These are phyloP conservation scores for Phoma sp. DNA, from an alignment of 2,329 filamentous ascomycete genomes.

Conservation along the genomic window DNA sequence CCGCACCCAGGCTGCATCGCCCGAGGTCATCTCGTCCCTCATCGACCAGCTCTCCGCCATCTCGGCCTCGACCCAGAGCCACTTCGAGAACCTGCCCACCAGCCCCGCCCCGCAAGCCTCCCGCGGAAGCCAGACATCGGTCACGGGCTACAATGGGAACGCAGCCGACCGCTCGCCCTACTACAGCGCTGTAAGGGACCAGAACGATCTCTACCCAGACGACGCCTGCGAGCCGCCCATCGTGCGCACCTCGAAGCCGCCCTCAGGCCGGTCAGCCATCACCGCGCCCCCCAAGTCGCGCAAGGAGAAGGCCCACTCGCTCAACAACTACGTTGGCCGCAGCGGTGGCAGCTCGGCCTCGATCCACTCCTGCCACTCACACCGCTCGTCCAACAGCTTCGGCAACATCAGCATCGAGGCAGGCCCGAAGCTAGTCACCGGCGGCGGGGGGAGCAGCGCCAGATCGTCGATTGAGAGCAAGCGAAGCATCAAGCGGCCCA, in stretches of 20 bases:
- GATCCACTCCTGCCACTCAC: constrained; percentile 44
- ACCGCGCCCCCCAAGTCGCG: constrained; percentile 61
- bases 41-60: constrained; percentile 67
- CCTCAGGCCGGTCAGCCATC: constrained; percentile 74
- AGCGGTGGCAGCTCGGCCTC: constrained; percentile 43
- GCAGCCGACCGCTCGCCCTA: constrained; percentile 77
- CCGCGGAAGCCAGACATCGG: constrained; percentile 7
- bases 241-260: constrained; percentile 80
- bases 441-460: constrained; percentile 26
- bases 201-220: constrained; percentile 57
- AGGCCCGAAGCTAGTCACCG: constrained; percentile 27
- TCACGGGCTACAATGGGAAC: constrained; percentile 52
- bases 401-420: constrained; percentile 51
- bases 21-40: constrained; percentile 71
- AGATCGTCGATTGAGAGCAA: constrained; percentile 45
- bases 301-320: constrained; percentile 50
- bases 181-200: constrained; percentile 58
- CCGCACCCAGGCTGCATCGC: constrained; percentile 56
- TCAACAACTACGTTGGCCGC: constrained; percentile 65
- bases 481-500: constrained; percentile 49
- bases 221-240: constrained; percentile 71
- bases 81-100: constrained; percentile 65
- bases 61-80: constrained; percentile 68
- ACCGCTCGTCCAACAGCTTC: constrained; percentile 45
- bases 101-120: constrained; percentile 24